Evolutionary conservation across 2,329 filamentous ascomycete genomes (phyloP).

Genomic region (Tolypocladium ophioglossoides): DNA sequence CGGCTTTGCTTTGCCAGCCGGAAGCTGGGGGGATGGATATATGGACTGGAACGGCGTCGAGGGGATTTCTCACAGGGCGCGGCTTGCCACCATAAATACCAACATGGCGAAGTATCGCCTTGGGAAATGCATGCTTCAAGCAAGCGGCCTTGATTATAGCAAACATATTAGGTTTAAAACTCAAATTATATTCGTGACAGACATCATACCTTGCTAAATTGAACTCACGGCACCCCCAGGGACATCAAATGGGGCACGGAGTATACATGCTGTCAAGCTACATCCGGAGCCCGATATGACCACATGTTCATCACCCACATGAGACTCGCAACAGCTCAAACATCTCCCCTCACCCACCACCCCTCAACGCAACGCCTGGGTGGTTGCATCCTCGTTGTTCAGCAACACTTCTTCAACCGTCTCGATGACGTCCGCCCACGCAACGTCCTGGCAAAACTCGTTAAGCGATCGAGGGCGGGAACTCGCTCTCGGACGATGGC

Average conservation of each 20-base stretch:
- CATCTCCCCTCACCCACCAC: background rate
- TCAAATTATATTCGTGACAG: background rate
- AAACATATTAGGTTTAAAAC: background rate
- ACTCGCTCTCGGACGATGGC: constrained; percentile 1
- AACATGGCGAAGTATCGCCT: background rate
- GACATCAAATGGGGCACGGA: no score
- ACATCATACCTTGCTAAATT: no score
- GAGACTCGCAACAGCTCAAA: background rate
- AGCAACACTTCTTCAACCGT: constrained; percentile 20
- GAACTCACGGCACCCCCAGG: no score
- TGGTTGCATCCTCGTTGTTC: constrained; percentile 9
- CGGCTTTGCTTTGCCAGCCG: background rate
- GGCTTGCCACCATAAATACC: background rate
- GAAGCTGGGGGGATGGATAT: background rate
- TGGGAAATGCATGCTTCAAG: background rate
- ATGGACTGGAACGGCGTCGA: background rate
- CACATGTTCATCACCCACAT: background rate
- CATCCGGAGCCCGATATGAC: background rate
- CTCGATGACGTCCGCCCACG: constrained; percentile 23
- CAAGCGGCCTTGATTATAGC: background rate
- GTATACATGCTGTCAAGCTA: no score
- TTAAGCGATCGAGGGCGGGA: constrained; percentile 15
- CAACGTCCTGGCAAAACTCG: constrained; percentile 20
- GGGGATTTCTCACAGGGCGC: background rate
- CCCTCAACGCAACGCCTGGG: constrained; percentile 9